Conservation (phyloP, 768 basidiomycete species). For the Psilocybe azurescens region DNA sequence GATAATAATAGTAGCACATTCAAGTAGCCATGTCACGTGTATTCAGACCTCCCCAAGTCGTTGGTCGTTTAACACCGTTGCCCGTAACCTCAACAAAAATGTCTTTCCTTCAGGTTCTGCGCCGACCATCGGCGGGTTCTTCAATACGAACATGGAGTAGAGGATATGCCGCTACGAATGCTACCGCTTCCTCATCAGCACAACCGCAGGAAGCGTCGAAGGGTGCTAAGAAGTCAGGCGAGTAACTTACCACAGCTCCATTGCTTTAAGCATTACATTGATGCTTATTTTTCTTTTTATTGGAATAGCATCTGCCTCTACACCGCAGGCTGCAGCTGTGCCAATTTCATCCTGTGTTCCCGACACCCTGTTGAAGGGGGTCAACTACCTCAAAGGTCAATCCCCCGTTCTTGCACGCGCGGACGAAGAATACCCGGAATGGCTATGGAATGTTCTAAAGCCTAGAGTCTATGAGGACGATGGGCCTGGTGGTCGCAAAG, state of each 20-base stretch:
- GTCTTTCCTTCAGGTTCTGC: constrained; percentile 30
- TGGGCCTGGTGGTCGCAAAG: constrained; percentile 75
- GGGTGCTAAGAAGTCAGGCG: not conserved
- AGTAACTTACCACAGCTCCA: not conserved
- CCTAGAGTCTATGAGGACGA: constrained; percentile 69
- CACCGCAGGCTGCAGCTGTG: constrained; percentile 2
- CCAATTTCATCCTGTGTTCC: constrained; percentile 68
- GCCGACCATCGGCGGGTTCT: constrained; percentile 13
- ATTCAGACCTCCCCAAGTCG: too few relatives aligned
- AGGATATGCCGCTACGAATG: constrained; percentile 1
- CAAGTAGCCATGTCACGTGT: not conserved
- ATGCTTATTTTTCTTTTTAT: not conserved
- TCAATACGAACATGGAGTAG: constrained; percentile 14
- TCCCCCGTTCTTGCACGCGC: constrained; percentile 73
- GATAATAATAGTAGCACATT: not conserved
- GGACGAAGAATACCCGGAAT: constrained; percentile 87
- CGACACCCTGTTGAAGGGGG: constrained; percentile 79
- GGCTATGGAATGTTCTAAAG: constrained; percentile 84
- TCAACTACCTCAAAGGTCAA: constrained; percentile 86
- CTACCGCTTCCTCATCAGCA: constrained; percentile 9
- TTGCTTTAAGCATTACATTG: not conserved
- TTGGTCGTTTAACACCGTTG: not conserved
- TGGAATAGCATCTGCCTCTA: not conserved
- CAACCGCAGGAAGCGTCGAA: not conserved
- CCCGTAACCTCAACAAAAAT: constrained; percentile 18